These are phyloP conservation scores for Neofusicoccum parvum DNA, from an alignment of 2,329 filamentous ascomycete genomes.

Conservation along the genomic window DNA sequence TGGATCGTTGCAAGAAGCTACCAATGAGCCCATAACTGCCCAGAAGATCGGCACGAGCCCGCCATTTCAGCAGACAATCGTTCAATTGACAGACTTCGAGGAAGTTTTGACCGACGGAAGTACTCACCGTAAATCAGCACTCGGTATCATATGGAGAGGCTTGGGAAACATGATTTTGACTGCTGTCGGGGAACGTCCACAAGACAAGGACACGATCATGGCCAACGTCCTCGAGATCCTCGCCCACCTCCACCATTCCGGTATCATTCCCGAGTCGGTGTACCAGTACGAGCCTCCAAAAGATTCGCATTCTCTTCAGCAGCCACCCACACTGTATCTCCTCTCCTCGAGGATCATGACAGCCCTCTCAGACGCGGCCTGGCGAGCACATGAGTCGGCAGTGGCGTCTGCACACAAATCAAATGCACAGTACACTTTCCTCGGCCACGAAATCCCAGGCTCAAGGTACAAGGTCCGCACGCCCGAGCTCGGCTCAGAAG, in stretches of 20 bases:
- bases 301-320: slow-evolving; percentile 43
- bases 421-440: slow-evolving; percentile 40
- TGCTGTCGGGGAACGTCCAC: slow-evolving; percentile 30
- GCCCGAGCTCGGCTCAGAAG: slow-evolving; percentile 45
- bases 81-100: background rate
- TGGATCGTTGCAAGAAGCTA: slow-evolving; percentile 30
- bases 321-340: slow-evolving; percentile 51
- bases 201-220: slow-evolving; percentile 36
- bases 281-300: slow-evolving; percentile 42
- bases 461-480: slow-evolving; percentile 45
- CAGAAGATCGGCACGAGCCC: slow-evolving; percentile 23
- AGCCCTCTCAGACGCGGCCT: slow-evolving; percentile 53
- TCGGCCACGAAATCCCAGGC: slow-evolving; percentile 48
- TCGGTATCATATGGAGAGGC: slow-evolving; percentile 51
- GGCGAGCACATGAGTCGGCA: slow-evolving; percentile 48
- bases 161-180: slow-evolving; percentile 49
- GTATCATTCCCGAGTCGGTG: slow-evolving; percentile 49
- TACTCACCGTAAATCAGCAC: slow-evolving; percentile 24
- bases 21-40: slow-evolving; percentile 28
- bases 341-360: slow-evolving; percentile 52
- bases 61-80: background rate
- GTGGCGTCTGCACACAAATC: slow-evolving; percentile 31
- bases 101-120: background rate
- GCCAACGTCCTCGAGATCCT: slow-evolving; percentile 51
- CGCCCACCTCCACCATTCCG: slow-evolving; percentile 50